phyloP scores from a whole-genome alignment of 179 eudicot genomes.

The Nepenthes alata region DNA sequence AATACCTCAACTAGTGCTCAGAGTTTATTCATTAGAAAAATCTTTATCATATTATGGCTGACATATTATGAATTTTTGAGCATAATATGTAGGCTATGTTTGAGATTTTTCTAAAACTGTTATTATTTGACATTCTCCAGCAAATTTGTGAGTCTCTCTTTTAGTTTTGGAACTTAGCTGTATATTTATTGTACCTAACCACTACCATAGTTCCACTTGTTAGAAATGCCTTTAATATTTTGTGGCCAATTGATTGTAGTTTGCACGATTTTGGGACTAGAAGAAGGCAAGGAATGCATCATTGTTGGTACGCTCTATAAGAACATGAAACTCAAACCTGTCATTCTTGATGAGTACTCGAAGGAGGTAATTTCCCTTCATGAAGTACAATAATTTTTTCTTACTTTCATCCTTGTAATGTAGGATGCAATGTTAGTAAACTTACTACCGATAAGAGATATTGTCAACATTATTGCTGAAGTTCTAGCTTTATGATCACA shows the following conservation, averaged over 20 bases:
- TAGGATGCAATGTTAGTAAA: no score
- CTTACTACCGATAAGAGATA: no score
- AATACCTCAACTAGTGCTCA: no score
- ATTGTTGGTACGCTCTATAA: constrained; percentile 91
- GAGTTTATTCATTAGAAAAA: no score
- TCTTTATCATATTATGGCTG: no score
- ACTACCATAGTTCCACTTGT: no score
- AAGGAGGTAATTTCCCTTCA: constrained; percentile 53
- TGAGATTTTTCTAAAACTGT: no score
- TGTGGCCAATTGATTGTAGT: constrained; percentile 31
- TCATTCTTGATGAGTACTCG: constrained; percentile 84
- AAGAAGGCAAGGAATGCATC: constrained; percentile 72
- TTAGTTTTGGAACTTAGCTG: no score
- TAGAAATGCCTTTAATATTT: constrained; percentile 1
- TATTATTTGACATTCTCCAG: no score
- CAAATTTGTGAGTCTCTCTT: neutral
- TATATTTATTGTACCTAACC: neutral
- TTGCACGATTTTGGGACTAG: constrained; percentile 65
- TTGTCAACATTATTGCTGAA: no score
- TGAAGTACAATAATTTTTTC: neutral
- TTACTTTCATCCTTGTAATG: neutral
- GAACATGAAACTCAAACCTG: constrained; percentile 91
- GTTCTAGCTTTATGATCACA: neutral
- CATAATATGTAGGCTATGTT: no score
- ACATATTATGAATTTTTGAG: no score